These are phyloP conservation scores for Ceriops decandra DNA, from an alignment of 345 rosid species.

Conservation along the genomic window DNA sequence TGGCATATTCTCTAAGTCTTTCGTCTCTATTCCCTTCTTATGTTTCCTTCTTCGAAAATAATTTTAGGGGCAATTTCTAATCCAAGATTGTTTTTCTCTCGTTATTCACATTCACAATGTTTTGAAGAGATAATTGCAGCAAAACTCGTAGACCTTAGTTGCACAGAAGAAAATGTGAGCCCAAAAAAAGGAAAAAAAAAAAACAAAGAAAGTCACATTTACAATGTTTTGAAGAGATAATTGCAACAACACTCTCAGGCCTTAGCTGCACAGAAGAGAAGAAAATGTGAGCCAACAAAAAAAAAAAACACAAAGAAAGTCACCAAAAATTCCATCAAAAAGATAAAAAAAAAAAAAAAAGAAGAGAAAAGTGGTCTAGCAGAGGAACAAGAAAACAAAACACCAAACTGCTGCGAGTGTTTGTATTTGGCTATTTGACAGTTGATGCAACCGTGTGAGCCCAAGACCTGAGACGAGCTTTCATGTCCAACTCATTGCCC, in stretches of 20 bases:
- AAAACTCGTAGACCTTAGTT: too few relatives aligned
- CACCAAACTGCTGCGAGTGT: too few relatives aligned
- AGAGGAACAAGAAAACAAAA: neutral
- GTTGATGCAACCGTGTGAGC: conserved; percentile 74
- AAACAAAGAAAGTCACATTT: neutral
- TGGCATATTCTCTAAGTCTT: too few relatives aligned
- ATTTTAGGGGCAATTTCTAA: too few relatives aligned
- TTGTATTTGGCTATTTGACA: conserved; percentile 31
- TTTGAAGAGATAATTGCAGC: neutral
- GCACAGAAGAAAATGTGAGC: neutral
- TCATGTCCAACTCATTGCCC: conserved; percentile 51
- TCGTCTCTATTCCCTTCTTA: too few relatives aligned
- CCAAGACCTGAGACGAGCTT: conserved; percentile 62
- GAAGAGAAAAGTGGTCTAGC: neutral
- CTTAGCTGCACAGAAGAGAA: neutral
- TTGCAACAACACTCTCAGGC: neutral
- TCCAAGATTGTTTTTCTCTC: neutral
- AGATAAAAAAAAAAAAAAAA: neutral
- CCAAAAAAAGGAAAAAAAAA: neutral
- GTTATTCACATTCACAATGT: neutral
- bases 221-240: neutral
- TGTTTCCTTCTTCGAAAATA: too few relatives aligned
- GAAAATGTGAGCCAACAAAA: too few relatives aligned
- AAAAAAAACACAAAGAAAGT: too few relatives aligned
- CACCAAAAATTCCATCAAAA: too few relatives aligned